Conservation (phyloP, 2,329 filamentous ascomycete genomes). For the Pseudogymnoascus sp. region DNA sequence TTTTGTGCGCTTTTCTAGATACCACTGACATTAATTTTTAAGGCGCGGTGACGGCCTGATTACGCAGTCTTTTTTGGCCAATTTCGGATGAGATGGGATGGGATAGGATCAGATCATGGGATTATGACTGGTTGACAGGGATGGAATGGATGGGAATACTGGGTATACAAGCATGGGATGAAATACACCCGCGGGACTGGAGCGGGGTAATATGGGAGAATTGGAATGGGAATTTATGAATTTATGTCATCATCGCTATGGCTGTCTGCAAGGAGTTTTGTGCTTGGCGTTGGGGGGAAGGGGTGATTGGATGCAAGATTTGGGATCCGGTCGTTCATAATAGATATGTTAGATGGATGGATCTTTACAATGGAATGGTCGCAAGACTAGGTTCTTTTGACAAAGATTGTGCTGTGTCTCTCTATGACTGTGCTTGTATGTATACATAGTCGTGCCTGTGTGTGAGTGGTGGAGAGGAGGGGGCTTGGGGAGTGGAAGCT, state of each 20-base stretch:
- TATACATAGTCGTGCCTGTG: neutral
- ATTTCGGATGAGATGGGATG: neutral
- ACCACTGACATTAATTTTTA: neutral
- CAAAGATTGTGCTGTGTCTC: neutral
- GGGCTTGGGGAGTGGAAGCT: neutral
- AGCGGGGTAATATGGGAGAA: neutral
- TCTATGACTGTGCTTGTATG: neutral
- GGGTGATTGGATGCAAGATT: neutral
- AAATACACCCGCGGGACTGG: neutral
- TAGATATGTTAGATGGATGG: constrained; percentile 5
- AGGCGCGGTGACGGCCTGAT: neutral
- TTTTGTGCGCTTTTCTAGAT: constrained; percentile 6
- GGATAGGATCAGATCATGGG: neutral
- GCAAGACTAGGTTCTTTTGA: constrained; percentile 10
- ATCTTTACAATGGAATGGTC: neutral
- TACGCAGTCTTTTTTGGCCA: neutral
- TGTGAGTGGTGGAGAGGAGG: neutral
- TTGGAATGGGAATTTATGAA: neutral
- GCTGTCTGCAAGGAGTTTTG: neutral
- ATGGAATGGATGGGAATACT: neutral
- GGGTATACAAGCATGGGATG: neutral
- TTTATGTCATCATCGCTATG: neutral
- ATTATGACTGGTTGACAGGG: neutral
- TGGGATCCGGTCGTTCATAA: neutral
- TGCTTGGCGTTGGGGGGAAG: neutral